Percentiles rank a stretch among this genome's conserved stretches.
phyloP scores from a whole-genome alignment of 2,329 filamentous ascomycete genomes.

The Hymenoscyphus salicellus region DNA sequence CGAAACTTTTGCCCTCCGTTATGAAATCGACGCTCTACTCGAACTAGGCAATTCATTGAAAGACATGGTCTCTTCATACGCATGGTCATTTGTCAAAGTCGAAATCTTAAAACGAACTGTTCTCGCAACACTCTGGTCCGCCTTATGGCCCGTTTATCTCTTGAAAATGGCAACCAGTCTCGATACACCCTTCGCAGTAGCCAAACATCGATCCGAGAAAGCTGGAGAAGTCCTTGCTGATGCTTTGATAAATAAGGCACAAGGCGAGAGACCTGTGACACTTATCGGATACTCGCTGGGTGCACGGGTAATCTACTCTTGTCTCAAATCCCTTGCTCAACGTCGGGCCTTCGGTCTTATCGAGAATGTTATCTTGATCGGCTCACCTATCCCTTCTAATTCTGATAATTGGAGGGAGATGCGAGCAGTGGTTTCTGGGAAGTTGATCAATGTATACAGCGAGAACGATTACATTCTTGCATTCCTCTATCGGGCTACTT shows the following conservation, averaged over 20 bases:
- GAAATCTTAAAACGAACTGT: slow-evolving; percentile 59
- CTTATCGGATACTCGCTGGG: slow-evolving; percentile 61
- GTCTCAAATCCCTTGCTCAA: slow-evolving; percentile 57
- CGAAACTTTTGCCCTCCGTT: slow-evolving; percentile 81
- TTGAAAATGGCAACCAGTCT: slow-evolving; percentile 51
- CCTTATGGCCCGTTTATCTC: slow-evolving; percentile 49
- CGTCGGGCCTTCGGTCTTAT: slow-evolving; percentile 63
- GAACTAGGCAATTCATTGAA: slow-evolving; percentile 71
- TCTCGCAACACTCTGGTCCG: slow-evolving; percentile 42
- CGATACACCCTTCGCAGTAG: slow-evolving; percentile 61
- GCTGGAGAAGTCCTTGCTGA: slow-evolving; percentile 61
- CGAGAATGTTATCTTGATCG: slow-evolving; percentile 71
- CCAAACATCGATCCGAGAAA: slow-evolving; percentile 57
- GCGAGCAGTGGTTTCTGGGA: slow-evolving; percentile 73
- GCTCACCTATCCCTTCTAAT: slow-evolving; percentile 72
- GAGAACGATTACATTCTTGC: slow-evolving; percentile 83
- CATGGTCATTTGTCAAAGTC: slow-evolving; percentile 58
- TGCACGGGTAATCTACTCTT: slow-evolving; percentile 61
- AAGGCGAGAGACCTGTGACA: slow-evolving; percentile 63
- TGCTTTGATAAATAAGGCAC: slow-evolving; percentile 70
- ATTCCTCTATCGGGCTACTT: slow-evolving; percentile 81
- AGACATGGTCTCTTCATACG: slow-evolving; percentile 59
- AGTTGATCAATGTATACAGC: slow-evolving; percentile 88
- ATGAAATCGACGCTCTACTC: slow-evolving; percentile 75
- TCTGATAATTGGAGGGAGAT: slow-evolving; percentile 72